A percentile compares a stretch with the other conserved stretches of the same genome.
Conservation (phyloP, 164 flowering plant genomes). For the Hamamelis virginiana region DNA sequence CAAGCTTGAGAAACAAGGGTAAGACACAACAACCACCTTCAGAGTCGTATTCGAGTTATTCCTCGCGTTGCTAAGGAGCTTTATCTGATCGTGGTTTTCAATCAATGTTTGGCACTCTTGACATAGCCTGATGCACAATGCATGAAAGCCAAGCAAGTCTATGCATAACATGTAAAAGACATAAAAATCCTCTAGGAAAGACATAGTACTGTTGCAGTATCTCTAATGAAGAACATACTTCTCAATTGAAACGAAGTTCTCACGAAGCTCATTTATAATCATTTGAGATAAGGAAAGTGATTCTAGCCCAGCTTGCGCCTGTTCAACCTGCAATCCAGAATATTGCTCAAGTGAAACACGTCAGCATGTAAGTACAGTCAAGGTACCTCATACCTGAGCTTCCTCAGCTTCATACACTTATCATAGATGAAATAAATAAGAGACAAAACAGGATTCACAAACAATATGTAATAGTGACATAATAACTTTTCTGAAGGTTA, state of each 20-base stretch:
- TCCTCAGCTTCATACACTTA: background rate
- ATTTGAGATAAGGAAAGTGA: conserved; percentile 78
- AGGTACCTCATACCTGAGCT: too few relatives aligned
- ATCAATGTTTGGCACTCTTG: conserved; percentile 96
- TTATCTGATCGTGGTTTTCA: conserved; percentile 97
- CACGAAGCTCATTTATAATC: conserved; percentile 68
- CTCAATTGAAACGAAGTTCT: conserved; percentile 83
- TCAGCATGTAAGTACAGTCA: background rate
- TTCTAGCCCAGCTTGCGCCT: conserved; percentile 80
- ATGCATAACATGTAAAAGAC: background rate
- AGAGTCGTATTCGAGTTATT: conserved; percentile 90
- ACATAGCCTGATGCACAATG: conserved; percentile 63
- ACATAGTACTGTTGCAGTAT: background rate
- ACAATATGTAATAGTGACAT: background rate
- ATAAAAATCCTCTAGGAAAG: background rate
- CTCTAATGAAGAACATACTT: conserved; percentile 47
- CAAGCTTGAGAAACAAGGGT: background rate
- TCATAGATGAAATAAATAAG: background rate
- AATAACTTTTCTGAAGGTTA: background rate
- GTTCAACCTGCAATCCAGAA: conserved; percentile 70
- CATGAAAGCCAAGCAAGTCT: background rate
- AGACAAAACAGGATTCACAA: background rate
- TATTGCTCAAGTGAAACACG: background rate
- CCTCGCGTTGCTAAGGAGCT: conserved; percentile 96
- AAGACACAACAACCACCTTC: conserved; percentile 50